Percentiles rank a stretch among this genome's conserved stretches.
These are phyloP conservation scores for Emmonsiellopsis sp. DNA, from an alignment of 2,329 filamentous ascomycete genomes.

Conservation along the genomic window DNA sequence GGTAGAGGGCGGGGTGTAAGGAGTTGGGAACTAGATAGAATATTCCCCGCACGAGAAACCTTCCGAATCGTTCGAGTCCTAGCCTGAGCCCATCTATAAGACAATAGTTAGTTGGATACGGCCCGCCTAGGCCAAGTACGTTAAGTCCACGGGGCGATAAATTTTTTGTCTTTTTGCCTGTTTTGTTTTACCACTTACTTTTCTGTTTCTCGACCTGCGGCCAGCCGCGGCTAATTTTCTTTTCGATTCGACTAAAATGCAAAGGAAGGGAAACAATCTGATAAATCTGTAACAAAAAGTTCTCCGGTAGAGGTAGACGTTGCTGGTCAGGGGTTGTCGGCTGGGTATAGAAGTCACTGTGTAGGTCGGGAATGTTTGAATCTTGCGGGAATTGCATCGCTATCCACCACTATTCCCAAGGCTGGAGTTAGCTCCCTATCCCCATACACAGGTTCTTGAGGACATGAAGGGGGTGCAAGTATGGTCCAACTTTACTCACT, in stretches of 20 bases:
- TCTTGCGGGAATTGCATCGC: background rate
- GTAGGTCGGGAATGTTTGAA: background rate
- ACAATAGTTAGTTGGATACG: background rate
- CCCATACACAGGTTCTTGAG: background rate
- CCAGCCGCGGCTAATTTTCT: conserved; percentile 4
- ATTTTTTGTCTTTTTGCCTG: too few species aligned
- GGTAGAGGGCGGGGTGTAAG: conserved; percentile 2
- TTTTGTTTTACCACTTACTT: background rate
- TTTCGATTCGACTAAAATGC: conserved; percentile 3
- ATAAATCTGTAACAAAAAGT: conserved; percentile 6
- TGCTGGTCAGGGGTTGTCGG: conserved; percentile 8
- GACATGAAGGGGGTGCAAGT: background rate
- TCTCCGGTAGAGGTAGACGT: conserved; percentile 7
- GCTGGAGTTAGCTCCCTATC: background rate
- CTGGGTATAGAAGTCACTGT: conserved; percentile 1
- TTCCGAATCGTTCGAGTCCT: background rate
- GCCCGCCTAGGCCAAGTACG: background rate
- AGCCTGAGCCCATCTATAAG: background rate
- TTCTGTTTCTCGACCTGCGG: background rate
- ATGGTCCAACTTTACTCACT: background rate
- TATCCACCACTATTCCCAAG: background rate
- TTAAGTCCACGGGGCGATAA: background rate
- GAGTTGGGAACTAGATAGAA: conserved; percentile 5
- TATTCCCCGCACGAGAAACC: conserved; percentile 2
- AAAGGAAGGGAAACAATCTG: conserved; percentile 1